A percentile compares a stretch with the other conserved stretches of the same genome.
phyloP scores from a whole-genome alignment of 139 green algal genomes.

The Mychonastes homosphaera region DNA sequence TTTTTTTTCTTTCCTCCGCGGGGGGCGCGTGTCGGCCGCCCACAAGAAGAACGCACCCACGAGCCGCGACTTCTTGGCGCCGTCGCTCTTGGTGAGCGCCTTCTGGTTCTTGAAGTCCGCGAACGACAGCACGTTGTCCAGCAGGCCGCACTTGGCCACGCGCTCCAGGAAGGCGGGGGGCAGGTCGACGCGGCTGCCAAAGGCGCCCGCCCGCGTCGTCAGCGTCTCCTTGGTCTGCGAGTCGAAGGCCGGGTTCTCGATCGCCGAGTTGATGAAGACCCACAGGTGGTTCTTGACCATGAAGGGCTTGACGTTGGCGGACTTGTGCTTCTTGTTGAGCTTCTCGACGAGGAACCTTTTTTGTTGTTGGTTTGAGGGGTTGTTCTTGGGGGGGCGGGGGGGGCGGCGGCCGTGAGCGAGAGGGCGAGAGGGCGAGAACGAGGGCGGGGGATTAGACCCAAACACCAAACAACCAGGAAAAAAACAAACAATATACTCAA shows the following conservation, averaged over 20 bases:
- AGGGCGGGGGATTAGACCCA: no score
- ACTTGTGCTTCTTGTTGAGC: conserved; percentile 96
- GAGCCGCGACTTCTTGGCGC: conserved; percentile 72
- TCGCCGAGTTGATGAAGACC: conserved; percentile 94
- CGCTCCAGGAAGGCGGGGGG: conserved; percentile 83
- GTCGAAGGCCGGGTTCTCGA: conserved; percentile 98
- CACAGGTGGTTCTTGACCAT: conserved; percentile 98
- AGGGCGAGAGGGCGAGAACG: no score
- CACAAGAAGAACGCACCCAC: conserved; percentile 28
- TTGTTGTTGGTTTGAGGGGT: not conserved
- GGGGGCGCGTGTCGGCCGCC: no score
- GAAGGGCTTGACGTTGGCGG: conserved; percentile 77
- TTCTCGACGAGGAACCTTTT: conserved; percentile 66
- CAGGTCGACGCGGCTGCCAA: conserved; percentile 92
- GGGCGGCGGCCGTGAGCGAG: no score
- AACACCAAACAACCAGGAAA: not conserved
- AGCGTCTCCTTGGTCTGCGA: conserved; percentile 97
- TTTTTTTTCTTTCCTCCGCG: no score
- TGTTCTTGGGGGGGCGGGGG: no score
- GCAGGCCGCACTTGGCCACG: conserved; percentile 64
- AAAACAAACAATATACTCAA: conserved; percentile 23
- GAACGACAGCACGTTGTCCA: conserved; percentile 81
- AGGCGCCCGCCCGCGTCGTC: conserved; percentile 69
- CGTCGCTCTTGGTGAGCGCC: conserved; percentile 95
- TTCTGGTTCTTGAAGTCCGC: conserved; percentile 89